Base-by-base conservation (phyloP, 202 grass and related monocot species). In the Dendrocalamus latiflorus region DNA sequence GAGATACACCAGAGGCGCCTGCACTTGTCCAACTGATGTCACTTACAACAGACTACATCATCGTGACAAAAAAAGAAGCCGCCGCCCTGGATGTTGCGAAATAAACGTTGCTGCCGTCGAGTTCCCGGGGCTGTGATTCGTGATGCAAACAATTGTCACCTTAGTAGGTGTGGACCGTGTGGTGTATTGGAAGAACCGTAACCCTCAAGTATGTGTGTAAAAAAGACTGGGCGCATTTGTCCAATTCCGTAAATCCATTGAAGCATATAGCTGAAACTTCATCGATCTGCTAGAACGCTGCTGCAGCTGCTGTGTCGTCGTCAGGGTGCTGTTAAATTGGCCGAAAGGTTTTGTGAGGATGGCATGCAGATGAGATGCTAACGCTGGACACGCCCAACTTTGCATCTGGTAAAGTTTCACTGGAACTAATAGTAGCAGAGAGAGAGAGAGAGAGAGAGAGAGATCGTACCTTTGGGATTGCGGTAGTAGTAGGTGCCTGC, bases 101-200 rank as follows among this genome's bases (percentile, higher is more conserved):
- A 30, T 30, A 30, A 3, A 30, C 28, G 28, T 30, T 30, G 28
- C 28, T 30, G 28, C 28, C 2, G 28, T 30, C 28, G 62, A 41
- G 80, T 57, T 69, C 17, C 28, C 21, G 39, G 36, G 16, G 56
- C 53, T 39, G 36, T 74, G 38, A 49, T 79, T 69, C 10, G 22
- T 64, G 74, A 41, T 24, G 65, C 39, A 76, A 66, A 77, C 53
- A 74, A 55, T 45, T 48, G 15, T 79, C 79, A 55, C 68, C n/a
- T 60, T 83, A 62, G 79, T 83, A 62, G 79, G 49, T 25, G 59
- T 25, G 69, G 5, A 33, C 30, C 30, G 30, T 33, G 28, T 30
- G 28, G 28, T 33, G 21, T 72, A n/a, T 60, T 60, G 18, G 9
- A 68, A 54, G 9, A 68, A 54, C 8, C 15, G 51, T 59, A 74